Evolutionary conservation across 257 asterid species (phyloP).

Genomic region (Prunella vulgaris): DNA sequence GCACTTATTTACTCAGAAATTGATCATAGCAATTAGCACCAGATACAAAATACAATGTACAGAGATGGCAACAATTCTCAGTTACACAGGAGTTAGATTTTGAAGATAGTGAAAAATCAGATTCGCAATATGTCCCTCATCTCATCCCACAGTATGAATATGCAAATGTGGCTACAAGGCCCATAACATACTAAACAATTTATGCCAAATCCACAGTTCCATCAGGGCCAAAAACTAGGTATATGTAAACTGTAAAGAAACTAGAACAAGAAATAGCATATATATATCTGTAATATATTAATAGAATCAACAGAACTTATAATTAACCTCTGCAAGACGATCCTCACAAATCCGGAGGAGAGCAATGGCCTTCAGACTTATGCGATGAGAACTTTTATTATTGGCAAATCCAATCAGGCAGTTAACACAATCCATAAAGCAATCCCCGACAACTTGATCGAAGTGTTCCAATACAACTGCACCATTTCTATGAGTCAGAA

Average conservation of each 20-base stretch:
- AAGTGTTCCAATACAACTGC: slow-evolving; percentile 99
- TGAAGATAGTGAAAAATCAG: not conserved
- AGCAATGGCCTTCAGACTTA: slow-evolving; percentile 99
- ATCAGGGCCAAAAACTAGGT: not conserved
- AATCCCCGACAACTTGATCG: slow-evolving; percentile 97
- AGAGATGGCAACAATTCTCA: not conserved
- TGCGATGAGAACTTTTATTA: slow-evolving; percentile 80
- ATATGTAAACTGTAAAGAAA: slow-evolving; percentile 9
- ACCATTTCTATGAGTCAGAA: slow-evolving; percentile 35
- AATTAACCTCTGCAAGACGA: slow-evolving; percentile 96
- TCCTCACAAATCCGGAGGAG: slow-evolving; percentile 99
- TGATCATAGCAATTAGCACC: not conserved
- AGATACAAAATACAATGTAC: not conserved
- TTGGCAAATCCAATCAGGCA: slow-evolving; percentile 98
- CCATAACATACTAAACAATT: not conserved
- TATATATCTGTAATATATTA: not conserved
- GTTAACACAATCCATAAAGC: slow-evolving; percentile 99
- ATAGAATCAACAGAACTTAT: not conserved
- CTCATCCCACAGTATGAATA: not conserved
- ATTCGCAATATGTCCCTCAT: not conserved
- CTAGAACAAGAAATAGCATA: slow-evolving; percentile 12
- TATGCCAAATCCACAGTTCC: slow-evolving; percentile 11
- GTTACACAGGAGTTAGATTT: not conserved
- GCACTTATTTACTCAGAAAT: slow-evolving; percentile 8
- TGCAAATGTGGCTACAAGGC: slow-evolving; percentile 5